A percentile compares a stretch with the other conserved stretches of the same genome.
phyloP scores from a whole-genome alignment of 805 yeast species.

The Suhomyces kilbournensis region DNA sequence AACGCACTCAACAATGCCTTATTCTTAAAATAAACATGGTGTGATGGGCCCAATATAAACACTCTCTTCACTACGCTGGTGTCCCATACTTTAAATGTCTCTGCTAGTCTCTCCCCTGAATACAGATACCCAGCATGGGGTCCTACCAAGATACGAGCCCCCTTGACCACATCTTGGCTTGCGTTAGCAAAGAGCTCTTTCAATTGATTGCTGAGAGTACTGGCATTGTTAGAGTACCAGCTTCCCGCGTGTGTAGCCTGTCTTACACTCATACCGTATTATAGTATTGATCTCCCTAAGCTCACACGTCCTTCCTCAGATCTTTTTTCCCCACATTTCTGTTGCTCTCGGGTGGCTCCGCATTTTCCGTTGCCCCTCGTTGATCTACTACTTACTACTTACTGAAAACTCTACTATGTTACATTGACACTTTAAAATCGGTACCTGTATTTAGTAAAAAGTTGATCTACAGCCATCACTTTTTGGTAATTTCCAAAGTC shows the following conservation, averaged over 20 bases:
- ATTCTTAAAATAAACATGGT: slow-evolving; percentile 75
- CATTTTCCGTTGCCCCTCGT: background rate
- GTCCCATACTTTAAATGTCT: slow-evolving; percentile 74
- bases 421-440: background rate
- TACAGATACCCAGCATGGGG: slow-evolving; percentile 89
- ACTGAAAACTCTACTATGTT: background rate
- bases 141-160: slow-evolving; percentile 42
- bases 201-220: slow-evolving; percentile 49
- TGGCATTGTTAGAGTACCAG: slow-evolving; percentile 66
- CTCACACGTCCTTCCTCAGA: background rate
- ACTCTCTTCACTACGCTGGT: slow-evolving; percentile 54
- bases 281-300: background rate
- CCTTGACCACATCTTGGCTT: slow-evolving; percentile 41
- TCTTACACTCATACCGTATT: slow-evolving; percentile 28
- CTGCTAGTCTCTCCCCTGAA: slow-evolving; percentile 74
- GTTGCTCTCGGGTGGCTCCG: background rate
- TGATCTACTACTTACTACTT: background rate
- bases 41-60: slow-evolving; percentile 89
- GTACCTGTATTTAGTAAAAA: background rate
- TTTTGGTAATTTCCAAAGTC: slow-evolving; percentile 34
- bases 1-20: slow-evolving; percentile 53
- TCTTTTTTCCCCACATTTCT: background rate
- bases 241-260: slow-evolving; percentile 88
- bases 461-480: background rate
- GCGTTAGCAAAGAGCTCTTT: slow-evolving; percentile 43